Evolutionary conservation across 2,329 filamentous ascomycete genomes (phyloP), one percentile per base, ranked within the genome.

Genomic region (Xylaria sp.): DNA sequence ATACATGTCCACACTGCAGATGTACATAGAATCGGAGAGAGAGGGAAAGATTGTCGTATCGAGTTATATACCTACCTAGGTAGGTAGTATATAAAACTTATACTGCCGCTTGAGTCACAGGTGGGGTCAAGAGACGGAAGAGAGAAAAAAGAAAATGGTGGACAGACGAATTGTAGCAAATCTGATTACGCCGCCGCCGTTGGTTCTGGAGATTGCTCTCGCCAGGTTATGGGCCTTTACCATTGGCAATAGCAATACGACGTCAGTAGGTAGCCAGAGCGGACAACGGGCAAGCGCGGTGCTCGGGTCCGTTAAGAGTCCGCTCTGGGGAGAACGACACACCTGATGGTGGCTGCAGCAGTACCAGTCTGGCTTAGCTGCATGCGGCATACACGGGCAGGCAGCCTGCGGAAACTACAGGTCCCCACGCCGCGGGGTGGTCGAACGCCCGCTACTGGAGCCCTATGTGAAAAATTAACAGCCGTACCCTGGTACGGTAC

Each of bases 241-340:
- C 23, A 25, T 25, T 25, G 32, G 32, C 32, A 34, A 34, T 9
- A 34, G 32, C 1, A 25, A 25, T 25, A 25, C 23, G 23, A 25
- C 23, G 32, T 34, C 32, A 34, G 32, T 34, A 34, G 32, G 32
- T 37, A 57, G 39, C 32, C 20, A n/a, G 25, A 10, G 39, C 56
- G 56, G 54, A 57, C 20, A 57, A 5, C 63, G 58, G 56, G 18
- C 12, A 28, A 12, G 4, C 34, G 44, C 61, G 63, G 69, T 63
- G 51, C 41, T 69, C 69, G 69, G 69, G 69, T 50, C 63, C 69
- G 62, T 61, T 64, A 71, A 71, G 58, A 66, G n/a, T 60, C 69
- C 69, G 69, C 69, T 52, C 46, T 8, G 10, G 4, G 12, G 25
- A 32, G 23, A 52, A 52, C 2, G 15, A 15, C 41, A 46, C 41